These are phyloP conservation scores for Pinguiococcus pyrenoidosus DNA, from an alignment of 108 stramenopile genomes.

Conservation along the genomic window DNA sequence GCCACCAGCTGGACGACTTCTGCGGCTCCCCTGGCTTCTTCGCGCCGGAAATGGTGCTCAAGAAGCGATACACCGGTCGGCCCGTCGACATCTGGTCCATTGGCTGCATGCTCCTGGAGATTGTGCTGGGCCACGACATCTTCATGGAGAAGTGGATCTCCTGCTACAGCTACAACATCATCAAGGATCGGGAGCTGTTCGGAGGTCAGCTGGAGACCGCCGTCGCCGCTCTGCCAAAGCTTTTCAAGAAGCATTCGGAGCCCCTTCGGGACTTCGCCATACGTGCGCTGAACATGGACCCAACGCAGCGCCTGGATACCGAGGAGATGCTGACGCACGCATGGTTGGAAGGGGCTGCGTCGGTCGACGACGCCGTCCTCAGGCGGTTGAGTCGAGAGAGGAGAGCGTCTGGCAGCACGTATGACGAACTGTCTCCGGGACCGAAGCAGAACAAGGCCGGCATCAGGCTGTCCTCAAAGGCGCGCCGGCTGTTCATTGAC, in stretches of 20 bases:
- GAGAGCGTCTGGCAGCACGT: too few relatives aligned
- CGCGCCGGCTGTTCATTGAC: too few relatives aligned
- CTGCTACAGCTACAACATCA: constrained; percentile 16
- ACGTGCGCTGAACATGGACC: constrained; percentile 1
- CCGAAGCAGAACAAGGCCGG: too few relatives aligned
- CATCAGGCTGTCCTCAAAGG: too few relatives aligned
- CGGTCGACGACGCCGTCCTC: too few relatives aligned
- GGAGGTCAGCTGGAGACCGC: constrained; percentile 4
- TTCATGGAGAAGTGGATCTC: constrained; percentile 32
- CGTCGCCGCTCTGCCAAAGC: constrained; percentile 1
- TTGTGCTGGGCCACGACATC: constrained; percentile 31
- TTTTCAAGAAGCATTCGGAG: neutral
- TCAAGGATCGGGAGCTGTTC: constrained; percentile 14
- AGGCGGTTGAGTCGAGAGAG: too few relatives aligned
- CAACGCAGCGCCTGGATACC: neutral
- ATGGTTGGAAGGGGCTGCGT: constrained; percentile 2
- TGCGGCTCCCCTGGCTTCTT: constrained; percentile 61
- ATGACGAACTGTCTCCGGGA: too few relatives aligned
- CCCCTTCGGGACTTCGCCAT: constrained; percentile 15
- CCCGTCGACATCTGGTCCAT: constrained; percentile 54
- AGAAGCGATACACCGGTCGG: constrained; percentile 22
- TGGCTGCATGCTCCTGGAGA: constrained; percentile 53
- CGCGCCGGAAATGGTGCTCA: constrained; percentile 56
- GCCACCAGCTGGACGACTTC: constrained; percentile 27
- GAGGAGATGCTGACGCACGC: neutral